Percentiles rank a stretch among this genome's conserved stretches.
phyloP scores from a whole-genome alignment of 257 asterid genomes.

The Catharanthus roseus region DNA sequence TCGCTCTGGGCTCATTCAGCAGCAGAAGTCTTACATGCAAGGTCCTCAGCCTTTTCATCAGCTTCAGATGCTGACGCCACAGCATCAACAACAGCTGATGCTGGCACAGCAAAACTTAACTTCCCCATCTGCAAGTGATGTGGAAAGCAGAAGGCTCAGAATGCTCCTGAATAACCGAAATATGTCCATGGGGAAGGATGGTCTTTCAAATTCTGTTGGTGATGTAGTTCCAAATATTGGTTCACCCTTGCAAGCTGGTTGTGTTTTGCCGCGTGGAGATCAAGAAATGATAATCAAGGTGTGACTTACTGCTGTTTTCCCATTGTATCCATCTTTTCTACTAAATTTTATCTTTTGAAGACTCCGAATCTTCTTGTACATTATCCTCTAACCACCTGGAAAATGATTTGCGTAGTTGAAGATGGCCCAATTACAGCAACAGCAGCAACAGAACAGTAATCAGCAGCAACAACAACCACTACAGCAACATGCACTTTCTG shows the following conservation, averaged over 20 bases:
- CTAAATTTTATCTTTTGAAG: neutral
- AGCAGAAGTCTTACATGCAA: conserved; percentile 86
- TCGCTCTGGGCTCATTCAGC: conserved; percentile 91
- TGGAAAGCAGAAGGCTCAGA: conserved; percentile 83
- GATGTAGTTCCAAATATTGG: conserved; percentile 75
- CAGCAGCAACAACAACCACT: conserved; percentile 60
- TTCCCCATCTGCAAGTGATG: conserved; percentile 73
- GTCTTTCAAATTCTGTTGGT: conserved; percentile 71
- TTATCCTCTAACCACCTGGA: neutral
- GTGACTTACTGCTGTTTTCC: conserved; percentile 4
- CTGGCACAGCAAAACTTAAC: conserved; percentile 84
- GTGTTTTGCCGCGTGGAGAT: conserved; percentile 75
- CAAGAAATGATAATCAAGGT: conserved; percentile 84
- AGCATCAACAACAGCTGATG: conserved; percentile 96
- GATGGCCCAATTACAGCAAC: conserved; percentile 59
- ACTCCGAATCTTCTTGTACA: neutral
- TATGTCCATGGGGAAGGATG: conserved; percentile 87
- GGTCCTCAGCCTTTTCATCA: conserved; percentile 90
- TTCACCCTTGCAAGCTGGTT: conserved; percentile 76
- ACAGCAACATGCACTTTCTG: conserved; percentile 75
- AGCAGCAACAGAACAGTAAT: conserved; percentile 43
- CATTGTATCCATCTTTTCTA: neutral
- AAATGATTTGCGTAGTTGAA: conserved; percentile 42
- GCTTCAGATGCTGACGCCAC: conserved; percentile 86
- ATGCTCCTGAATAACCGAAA: conserved; percentile 79